Evolutionary conservation across 768 basidiomycete species (phyloP).

Genomic region (Boletus rubescentipes): DNA sequence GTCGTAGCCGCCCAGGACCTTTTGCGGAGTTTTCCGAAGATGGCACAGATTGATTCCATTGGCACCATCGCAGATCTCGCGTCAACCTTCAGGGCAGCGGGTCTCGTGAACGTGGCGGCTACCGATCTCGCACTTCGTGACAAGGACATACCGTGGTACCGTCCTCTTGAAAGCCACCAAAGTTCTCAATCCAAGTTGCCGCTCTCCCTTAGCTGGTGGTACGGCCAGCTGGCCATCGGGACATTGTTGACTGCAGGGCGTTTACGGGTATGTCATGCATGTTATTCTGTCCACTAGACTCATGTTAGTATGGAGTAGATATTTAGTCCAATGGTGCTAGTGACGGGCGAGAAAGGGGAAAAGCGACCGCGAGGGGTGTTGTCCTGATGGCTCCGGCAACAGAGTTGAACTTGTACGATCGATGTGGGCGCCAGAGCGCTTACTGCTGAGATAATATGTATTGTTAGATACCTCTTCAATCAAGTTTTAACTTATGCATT

Average conservation of each 20-base stretch:
- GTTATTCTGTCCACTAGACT: not conserved
- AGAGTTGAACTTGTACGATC: not conserved
- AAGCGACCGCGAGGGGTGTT: not conserved
- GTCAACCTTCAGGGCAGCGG: not conserved
- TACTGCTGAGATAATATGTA: not conserved
- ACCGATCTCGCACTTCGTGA: not conserved
- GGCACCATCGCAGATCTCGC: not conserved
- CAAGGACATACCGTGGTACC: slow-evolving; percentile 6
- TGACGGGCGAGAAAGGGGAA: not conserved
- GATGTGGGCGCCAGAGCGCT: not conserved
- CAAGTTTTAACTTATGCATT: too few relatives aligned
- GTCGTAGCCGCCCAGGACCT: not conserved
- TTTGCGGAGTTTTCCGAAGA: not conserved
- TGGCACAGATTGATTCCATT: not conserved
- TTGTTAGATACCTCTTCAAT: not conserved
- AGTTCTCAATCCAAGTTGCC: not conserved
- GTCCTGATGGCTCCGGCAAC: not conserved
- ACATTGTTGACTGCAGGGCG: slow-evolving; percentile 3
- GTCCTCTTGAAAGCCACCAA: not conserved
- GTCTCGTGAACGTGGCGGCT: not conserved
- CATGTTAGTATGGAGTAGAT: not conserved
- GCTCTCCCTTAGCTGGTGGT: slow-evolving; percentile 1
- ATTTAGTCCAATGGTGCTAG: slow-evolving; percentile 8
- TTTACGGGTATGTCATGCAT: not conserved
- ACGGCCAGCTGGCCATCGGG: slow-evolving; percentile 4